Evolutionary conservation across 345 rosid species (phyloP), one percentile per base, ranked within the genome.

Genomic region (Citrus cavaleriei): DNA sequence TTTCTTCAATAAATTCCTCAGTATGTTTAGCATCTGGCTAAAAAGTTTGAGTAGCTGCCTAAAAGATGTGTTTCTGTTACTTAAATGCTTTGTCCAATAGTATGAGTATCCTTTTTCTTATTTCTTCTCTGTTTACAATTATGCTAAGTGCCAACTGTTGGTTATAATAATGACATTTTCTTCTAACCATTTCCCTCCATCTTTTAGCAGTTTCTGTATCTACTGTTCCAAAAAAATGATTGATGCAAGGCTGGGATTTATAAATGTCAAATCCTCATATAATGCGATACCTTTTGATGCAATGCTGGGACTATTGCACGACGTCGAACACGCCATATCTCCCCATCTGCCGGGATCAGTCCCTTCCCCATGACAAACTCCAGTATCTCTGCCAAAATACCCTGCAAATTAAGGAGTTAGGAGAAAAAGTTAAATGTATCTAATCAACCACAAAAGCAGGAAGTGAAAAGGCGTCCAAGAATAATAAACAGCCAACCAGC

Each of bases 301-400:
- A 93, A 81, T 37, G 99, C 95, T 67, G 99, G 99, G 42, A 95
- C 99, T 74, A 95, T 88, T 32, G 95, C 90, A 81, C 98, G 98
- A 61, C 99, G 86, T 84, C 99, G 85, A 79, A 90, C 87, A 78
- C 97, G 95, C 99, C 99, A 95, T 83, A 92, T 82, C 84, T 93
- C 98, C 9, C 94, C 98, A 88, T 95, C 98, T 58, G 99, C 99
- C 0, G 99, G 98, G 66, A 95, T 95, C 64, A 95, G 94, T 79
- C 99, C 99, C 81, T 83, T 93, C 21, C 99, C 99, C 99, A 95
- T 95, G 32, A 95, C 99, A 90, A 95, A 95, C 6, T 95, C 96
- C 66, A 95, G 86, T 88, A 95, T 95, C 82, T 95, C 99, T 71
- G 96, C 97, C 76, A 95, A 81, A 72, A 95, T 87, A 74, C 98